Conservation (phyloP, 257 asterid genomes). For the Cynanchum wilfordii region DNA sequence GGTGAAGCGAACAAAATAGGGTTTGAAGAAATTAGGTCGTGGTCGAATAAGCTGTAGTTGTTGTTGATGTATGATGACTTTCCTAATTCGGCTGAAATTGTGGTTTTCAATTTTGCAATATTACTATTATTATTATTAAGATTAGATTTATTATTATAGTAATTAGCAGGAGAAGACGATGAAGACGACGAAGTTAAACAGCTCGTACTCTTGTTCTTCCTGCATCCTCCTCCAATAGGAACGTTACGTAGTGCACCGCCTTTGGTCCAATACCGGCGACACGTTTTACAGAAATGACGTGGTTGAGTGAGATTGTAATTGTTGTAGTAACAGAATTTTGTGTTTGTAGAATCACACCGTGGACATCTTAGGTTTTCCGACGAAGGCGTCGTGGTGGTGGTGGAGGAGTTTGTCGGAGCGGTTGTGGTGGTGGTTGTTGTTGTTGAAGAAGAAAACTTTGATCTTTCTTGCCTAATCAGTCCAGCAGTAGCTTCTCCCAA, state of each 20-base stretch:
- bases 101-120: conserved; percentile 40
- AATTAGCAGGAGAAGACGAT: too few species aligned
- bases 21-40: conserved; percentile 24
- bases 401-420: conserved; percentile 15
- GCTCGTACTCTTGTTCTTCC: conserved; percentile 53
- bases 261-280: conserved; percentile 93
- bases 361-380: conserved; percentile 64
- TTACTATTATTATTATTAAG: neutral
- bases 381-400: conserved; percentile 13
- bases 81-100: conserved; percentile 30
- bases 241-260: conserved; percentile 87
- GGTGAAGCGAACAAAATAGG: conserved; percentile 45
- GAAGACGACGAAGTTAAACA: conserved; percentile 18
- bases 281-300: conserved; percentile 88
- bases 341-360: conserved; percentile 75
- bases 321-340: conserved; percentile 83
- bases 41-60: conserved; percentile 26
- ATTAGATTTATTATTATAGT: too few species aligned
- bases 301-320: conserved; percentile 92
- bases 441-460: conserved; percentile 35
- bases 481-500: conserved; percentile 43
- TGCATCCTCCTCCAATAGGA: conserved; percentile 86
- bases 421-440: conserved; percentile 18
- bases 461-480: conserved; percentile 30
- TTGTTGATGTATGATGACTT: conserved; percentile 30